Evolutionary conservation across 768 basidiomycete genomes (phyloP).

Genomic region (Saitozyma sp.): DNA sequence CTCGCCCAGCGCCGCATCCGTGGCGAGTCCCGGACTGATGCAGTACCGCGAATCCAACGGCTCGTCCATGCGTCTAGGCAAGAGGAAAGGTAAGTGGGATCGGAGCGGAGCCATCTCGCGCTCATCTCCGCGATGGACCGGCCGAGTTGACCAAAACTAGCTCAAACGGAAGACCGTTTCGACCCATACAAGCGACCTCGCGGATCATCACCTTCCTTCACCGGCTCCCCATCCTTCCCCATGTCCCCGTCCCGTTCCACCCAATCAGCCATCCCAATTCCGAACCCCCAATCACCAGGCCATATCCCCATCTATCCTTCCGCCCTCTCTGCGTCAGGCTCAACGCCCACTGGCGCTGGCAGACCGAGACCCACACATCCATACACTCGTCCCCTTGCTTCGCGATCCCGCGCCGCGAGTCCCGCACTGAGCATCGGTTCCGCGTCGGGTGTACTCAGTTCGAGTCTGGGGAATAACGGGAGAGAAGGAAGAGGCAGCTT

Average conservation of each 20-base stretch:
- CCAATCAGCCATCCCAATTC: constrained; percentile 17
- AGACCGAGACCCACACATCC: constrained; percentile 23
- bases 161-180: constrained; percentile 43
- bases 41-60: constrained; percentile 38
- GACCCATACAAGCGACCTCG: constrained; percentile 47
- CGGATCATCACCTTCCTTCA: constrained; percentile 34
- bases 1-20: constrained; percentile 29
- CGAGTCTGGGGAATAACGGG: constrained; percentile 10
- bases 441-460: constrained; percentile 25
- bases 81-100: constrained; percentile 38
- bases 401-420: constrained; percentile 33
- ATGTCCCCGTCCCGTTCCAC: constrained; percentile 37
- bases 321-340: constrained; percentile 10
- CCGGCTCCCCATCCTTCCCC: constrained; percentile 10
- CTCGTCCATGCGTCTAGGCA: constrained; percentile 42
- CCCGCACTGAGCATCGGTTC: constrained; percentile 44
- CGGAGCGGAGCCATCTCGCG: background rate
- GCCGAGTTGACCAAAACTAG: constrained; percentile 4
- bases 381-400: constrained; percentile 32
- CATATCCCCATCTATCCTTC: constrained; percentile 25
- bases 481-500: constrained; percentile 7
- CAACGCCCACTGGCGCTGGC: constrained; percentile 7
- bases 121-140: background rate
- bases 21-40: constrained; percentile 42
- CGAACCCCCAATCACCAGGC: constrained; percentile 39